phyloP scores from a whole-genome alignment of 768 basidiomycete genomes.

The Ramaria rubella region DNA sequence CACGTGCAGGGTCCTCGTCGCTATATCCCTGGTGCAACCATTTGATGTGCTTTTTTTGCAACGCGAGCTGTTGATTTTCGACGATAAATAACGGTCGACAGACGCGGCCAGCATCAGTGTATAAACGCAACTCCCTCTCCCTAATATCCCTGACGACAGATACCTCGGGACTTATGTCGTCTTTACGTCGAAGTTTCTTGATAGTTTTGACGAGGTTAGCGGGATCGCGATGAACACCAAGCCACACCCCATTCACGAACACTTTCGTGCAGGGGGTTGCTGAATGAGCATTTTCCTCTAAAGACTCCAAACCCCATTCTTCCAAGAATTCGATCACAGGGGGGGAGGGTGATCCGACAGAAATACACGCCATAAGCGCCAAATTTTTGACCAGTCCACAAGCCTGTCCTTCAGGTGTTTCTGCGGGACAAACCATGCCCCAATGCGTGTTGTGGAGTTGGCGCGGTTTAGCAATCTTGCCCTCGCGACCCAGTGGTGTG shows the following conservation, averaged over 20 bases:
- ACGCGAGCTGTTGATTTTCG: conserved; percentile 75
- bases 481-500: conserved; percentile 95
- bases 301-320: conserved; percentile 94
- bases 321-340: conserved; percentile 98
- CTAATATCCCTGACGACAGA: conserved; percentile 97
- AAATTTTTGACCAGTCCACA: conserved; percentile 99
- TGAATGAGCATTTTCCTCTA: conserved; percentile 89
- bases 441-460: conserved; percentile 99
- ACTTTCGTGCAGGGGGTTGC: conserved; percentile 86
- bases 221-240: conserved; percentile 95
- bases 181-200: conserved; percentile 85
- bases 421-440: conserved; percentile 99
- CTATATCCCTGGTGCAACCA: conserved; percentile 55
- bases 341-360: conserved; percentile 91
- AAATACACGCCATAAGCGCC: conserved; percentile 95
- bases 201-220: conserved; percentile 89
- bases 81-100: conserved; percentile 97
- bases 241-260: conserved; percentile 99
- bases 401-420: conserved; percentile 99
- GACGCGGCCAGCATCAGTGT: conserved; percentile 95
- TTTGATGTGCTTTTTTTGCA: conserved; percentile 81
- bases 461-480: conserved; percentile 98
- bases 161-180: conserved; percentile 93
- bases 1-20: conserved; percentile 34
- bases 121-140: conserved; percentile 88